A percentile compares a stretch with the other conserved stretches of the same genome.
These are phyloP conservation scores for Aplosporella prunicola DNA, from an alignment of 2,329 filamentous ascomycete genomes.

Conservation along the genomic window DNA sequence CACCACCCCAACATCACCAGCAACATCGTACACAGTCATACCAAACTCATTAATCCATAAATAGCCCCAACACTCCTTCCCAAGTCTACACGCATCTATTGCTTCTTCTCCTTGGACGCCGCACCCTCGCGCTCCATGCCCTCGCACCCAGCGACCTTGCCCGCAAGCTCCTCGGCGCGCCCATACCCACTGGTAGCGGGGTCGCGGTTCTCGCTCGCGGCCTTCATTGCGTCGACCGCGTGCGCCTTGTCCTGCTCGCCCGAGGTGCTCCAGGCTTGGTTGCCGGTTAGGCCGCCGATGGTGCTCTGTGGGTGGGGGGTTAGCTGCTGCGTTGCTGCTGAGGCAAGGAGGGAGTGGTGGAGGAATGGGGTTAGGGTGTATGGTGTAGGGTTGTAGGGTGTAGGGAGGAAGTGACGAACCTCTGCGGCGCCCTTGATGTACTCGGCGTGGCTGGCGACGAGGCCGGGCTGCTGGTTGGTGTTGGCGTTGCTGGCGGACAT, in stretches of 20 bases:
- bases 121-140: slow-evolving; percentile 58
- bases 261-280: slow-evolving; percentile 52
- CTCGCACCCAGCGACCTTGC: slow-evolving; percentile 55
- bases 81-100: no score
- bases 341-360: not conserved
- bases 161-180: slow-evolving; percentile 54
- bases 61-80: no score
- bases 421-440: slow-evolving; percentile 61
- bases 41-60: no score
- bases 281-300: slow-evolving; percentile 54
- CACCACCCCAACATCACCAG: no score
- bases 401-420: slow-evolving; percentile 32
- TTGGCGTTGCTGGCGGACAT: slow-evolving; percentile 4
- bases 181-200: slow-evolving; percentile 47
- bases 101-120: slow-evolving; percentile 31
- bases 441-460: slow-evolving; percentile 55
- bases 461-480: slow-evolving; percentile 27
- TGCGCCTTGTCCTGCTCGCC: slow-evolving; percentile 56
- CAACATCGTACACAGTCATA: no score
- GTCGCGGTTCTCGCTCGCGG: slow-evolving; percentile 49
- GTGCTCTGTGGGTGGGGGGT: slow-evolving; percentile 35
- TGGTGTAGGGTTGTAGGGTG: not conserved
- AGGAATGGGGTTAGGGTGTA: not conserved
- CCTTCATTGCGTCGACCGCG: slow-evolving; percentile 54
- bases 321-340: not conserved